Conservation (phyloP, 1,139 yeast species). For the Nakaseomyces glabratus region DNA sequence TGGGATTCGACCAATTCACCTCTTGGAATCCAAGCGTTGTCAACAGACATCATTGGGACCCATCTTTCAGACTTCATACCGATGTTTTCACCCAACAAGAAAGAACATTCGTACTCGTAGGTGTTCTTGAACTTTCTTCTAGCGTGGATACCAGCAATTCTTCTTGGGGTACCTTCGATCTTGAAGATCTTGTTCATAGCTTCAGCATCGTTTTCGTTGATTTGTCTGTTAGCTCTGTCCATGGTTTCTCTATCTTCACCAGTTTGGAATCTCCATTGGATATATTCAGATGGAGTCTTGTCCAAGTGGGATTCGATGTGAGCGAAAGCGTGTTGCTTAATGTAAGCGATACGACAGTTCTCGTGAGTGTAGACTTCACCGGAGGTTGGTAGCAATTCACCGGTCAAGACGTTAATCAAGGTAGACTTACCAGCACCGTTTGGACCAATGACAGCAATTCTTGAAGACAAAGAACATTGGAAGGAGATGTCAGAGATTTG, state of each 20-base stretch:
- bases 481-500: constrained; percentile 82
- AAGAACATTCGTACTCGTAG: constrained; percentile 97
- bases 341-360: constrained; percentile 99
- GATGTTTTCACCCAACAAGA: constrained; percentile 93
- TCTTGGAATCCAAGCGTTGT: constrained; percentile 99
- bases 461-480: constrained; percentile 98
- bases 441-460: constrained; percentile 99
- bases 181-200: constrained; percentile 99
- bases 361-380: constrained; percentile 99
- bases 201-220: constrained; percentile 92
- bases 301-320: constrained; percentile 98
- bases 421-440: constrained; percentile 99
- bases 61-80: constrained; percentile 99
- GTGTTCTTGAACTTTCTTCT: constrained; percentile 99
- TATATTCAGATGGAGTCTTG: constrained; percentile 99
- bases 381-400: constrained; percentile 94
- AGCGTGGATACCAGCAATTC: constrained; percentile 88
- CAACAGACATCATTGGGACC: constrained; percentile 99
- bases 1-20: constrained; percentile 98
- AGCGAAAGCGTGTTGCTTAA: constrained; percentile 99
- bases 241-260: constrained; percentile 99
- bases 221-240: constrained; percentile 99
- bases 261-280: constrained; percentile 99
- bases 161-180: constrained; percentile 97
- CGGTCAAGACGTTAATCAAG: constrained; percentile 94